Conservation (phyloP, 2,329 filamentous ascomycete species). For the Byssochlamys sp. region DNA sequence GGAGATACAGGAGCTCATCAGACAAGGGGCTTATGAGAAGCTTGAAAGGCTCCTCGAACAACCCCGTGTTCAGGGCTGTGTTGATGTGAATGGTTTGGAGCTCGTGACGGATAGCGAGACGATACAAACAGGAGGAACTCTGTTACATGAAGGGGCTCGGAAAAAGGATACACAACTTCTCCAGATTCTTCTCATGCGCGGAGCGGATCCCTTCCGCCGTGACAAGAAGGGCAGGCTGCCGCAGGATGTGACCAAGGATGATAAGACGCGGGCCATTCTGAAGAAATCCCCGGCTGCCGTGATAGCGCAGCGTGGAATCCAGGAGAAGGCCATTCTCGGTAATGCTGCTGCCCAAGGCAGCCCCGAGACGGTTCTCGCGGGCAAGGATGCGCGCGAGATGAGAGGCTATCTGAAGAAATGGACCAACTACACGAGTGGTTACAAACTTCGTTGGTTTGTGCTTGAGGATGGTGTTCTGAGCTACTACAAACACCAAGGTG, state of each 20-base stretch:
- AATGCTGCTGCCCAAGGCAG: slow-evolving; percentile 54
- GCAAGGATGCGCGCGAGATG: slow-evolving; percentile 88
- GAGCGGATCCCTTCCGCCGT: slow-evolving; percentile 87
- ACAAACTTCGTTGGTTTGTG: slow-evolving; percentile 95
- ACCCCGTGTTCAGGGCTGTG: slow-evolving; percentile 68
- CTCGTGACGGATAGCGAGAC: slow-evolving; percentile 72
- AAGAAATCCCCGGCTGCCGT: slow-evolving; percentile 92
- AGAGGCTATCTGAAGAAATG: slow-evolving; percentile 98
- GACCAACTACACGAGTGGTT: slow-evolving; percentile 97
- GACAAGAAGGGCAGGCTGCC: slow-evolving; percentile 92
- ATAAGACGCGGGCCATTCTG: slow-evolving; percentile 73
- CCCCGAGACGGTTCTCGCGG: slow-evolving; percentile 51
- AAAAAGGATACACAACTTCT: slow-evolving; percentile 80
- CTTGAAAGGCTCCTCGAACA: slow-evolving; percentile 76
- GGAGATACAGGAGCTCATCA: slow-evolving; percentile 71
- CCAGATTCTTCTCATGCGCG: slow-evolving; percentile 81
- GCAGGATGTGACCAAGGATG: slow-evolving; percentile 93
- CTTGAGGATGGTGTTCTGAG: slow-evolving; percentile 93
- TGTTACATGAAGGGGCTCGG: slow-evolving; percentile 86
- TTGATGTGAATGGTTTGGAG: slow-evolving; percentile 89
- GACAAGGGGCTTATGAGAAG: slow-evolving; percentile 61
- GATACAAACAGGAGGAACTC: slow-evolving; percentile 72
- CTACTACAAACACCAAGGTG: slow-evolving; percentile 92
- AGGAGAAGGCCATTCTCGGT: slow-evolving; percentile 91
- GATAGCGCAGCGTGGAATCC: slow-evolving; percentile 85